Base-by-base conservation (phyloP, 306 rosid genomes). In the Hippophae rhamnoides region DNA sequence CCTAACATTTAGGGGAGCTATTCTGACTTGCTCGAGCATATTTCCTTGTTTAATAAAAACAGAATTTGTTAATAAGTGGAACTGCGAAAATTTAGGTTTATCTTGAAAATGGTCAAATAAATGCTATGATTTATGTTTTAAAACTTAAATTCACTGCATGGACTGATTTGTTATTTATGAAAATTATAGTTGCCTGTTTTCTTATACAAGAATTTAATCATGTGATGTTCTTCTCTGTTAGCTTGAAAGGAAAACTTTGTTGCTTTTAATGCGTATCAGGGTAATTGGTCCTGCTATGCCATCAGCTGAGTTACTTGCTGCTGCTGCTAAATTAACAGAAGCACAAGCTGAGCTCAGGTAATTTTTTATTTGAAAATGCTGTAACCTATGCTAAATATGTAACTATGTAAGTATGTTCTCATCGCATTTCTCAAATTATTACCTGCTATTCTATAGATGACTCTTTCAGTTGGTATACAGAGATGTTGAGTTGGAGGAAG, bases 231-330 rank as follows among this genome's bases (percentile, higher is more conserved):
- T 25, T 13, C 54, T 42, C 58, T 9, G 23, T 9, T 46, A 23
- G 23, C 31, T 43, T 10, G 7, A 6, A 41, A 5, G 43, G 8
- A 50, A 14, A 10, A 25, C 52, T 57, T 46, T 25, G 13, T 66
- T 69, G 67, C 52, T 76, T 61, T 55, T 55, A 70, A 66, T 62
- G 31, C 41, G 56, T 44, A 69, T 61, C 72, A 90, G 98, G 72
- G 10, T 76, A 64, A 81, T 90, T 68, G 96, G 98, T 62, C 98
- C 96, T 66, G 87, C 85, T 46, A 87, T 87, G 95, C 98, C 98
- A 46, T 90, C 96, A 9, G 86, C 95, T 56, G 98, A 90, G 73
- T 79, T 90, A 46, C 95, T 87, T 8, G 95, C 95, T 60, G 98
- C 92, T 18, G 96, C 98, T 27, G 96, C 98, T 41, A 90, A 90